A percentile compares a stretch with the other conserved stretches of the same genome.
Conservation (phyloP, 129 eudicot genomes). For the Daucus carota region DNA sequence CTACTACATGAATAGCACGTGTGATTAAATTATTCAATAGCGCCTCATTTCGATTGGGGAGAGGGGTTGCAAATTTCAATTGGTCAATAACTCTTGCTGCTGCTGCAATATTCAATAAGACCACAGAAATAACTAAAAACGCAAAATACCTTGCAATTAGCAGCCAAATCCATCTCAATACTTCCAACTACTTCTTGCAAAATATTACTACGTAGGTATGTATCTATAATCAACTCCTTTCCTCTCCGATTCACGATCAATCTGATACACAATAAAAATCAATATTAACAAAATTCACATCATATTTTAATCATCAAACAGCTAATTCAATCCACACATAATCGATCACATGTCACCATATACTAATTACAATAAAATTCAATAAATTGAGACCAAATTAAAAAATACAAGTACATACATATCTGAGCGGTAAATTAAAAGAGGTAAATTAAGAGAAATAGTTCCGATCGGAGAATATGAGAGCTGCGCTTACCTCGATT, state of each 20-base stretch:
- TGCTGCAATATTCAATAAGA: neutral
- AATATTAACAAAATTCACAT: neutral
- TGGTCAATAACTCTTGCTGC: too few species aligned
- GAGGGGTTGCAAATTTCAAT: too few species aligned
- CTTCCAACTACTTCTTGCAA: neutral
- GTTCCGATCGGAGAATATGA: neutral
- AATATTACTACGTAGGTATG: neutral
- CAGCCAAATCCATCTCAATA: slow-evolving; percentile 60
- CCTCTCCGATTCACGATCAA: slow-evolving; percentile 21
- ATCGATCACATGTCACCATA: neutral
- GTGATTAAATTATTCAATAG: neutral
- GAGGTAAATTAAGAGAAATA: neutral
- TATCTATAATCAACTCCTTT: slow-evolving; percentile 16
- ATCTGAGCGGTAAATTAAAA: neutral
- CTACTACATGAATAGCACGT: neutral
- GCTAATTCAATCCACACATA: neutral
- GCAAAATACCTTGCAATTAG: slow-evolving; percentile 67
- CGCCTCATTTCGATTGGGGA: too few species aligned
- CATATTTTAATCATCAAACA: too few species aligned
- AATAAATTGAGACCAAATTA: neutral
- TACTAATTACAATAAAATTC: neutral
- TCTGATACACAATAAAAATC: slow-evolving; percentile 18
- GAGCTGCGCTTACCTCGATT: neutral
- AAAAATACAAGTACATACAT: neutral
- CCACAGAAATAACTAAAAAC: neutral